These are phyloP conservation scores for Penicillium robsamsonii DNA, from an alignment of 495 filamentous ascomycete genomes.

Conservation along the genomic window DNA sequence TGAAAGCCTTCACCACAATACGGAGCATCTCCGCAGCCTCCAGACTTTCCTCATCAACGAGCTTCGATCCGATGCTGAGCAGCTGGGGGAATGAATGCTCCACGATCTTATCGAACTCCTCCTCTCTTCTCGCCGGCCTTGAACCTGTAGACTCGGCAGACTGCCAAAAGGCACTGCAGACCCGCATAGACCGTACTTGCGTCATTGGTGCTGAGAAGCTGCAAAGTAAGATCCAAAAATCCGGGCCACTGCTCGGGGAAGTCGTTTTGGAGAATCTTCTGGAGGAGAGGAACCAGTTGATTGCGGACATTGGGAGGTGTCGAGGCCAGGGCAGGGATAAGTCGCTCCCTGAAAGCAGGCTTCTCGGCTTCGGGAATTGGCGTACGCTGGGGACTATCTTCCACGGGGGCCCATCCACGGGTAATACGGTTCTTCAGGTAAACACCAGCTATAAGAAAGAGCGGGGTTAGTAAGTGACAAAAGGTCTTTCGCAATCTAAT, in stretches of 20 bases:
- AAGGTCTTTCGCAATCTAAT: background rate
- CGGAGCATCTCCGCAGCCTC: slow-evolving; percentile 97
- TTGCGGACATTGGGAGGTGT: slow-evolving; percentile 77
- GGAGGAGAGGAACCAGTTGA: slow-evolving; percentile 88
- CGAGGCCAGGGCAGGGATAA: slow-evolving; percentile 83
- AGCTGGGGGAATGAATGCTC: slow-evolving; percentile 89
- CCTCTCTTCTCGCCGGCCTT: slow-evolving; percentile 77
- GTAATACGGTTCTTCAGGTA: slow-evolving; percentile 97
- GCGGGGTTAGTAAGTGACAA: slow-evolving; percentile 16
- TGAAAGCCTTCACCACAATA: slow-evolving; percentile 90
- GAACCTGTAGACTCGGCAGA: slow-evolving; percentile 92
- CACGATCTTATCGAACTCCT: slow-evolving; percentile 91
- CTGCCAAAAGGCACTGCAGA: slow-evolving; percentile 86
- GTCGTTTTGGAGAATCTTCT: slow-evolving; percentile 93
- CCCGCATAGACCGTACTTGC: slow-evolving; percentile 85
- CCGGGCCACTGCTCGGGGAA: slow-evolving; percentile 92
- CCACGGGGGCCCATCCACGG: slow-evolving; percentile 78
- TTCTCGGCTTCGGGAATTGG: slow-evolving; percentile 88
- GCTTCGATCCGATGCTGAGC: slow-evolving; percentile 76
- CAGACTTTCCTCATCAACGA: slow-evolving; percentile 84
- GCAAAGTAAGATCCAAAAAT: slow-evolving; percentile 87
- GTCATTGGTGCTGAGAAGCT: slow-evolving; percentile 79
- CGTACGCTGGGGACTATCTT: slow-evolving; percentile 60
- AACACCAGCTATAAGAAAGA: slow-evolving; percentile 69
- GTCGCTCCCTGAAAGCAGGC: slow-evolving; percentile 75